Conservation (phyloP, 805 yeast species). For the Kluyveromyces aestuarii region DNA sequence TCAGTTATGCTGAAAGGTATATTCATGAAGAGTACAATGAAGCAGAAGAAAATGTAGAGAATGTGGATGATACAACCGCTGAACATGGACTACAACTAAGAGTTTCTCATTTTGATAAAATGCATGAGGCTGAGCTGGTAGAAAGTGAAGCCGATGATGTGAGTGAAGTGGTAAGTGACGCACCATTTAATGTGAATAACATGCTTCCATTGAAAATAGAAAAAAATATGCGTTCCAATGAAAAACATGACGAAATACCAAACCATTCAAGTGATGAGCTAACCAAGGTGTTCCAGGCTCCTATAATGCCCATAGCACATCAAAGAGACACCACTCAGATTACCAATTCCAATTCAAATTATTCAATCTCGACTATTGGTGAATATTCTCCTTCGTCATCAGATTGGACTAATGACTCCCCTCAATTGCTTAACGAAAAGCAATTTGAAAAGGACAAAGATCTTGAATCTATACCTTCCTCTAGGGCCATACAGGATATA, state of each 20-base stretch:
- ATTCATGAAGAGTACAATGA: conserved; percentile 16
- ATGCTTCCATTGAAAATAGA: conserved; percentile 21
- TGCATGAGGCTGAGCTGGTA: conserved; percentile 30
- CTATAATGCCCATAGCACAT: conserved; percentile 20
- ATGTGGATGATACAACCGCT: conserved; percentile 8
- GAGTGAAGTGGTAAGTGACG: conserved; percentile 27
- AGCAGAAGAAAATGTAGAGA: conserved; percentile 19
- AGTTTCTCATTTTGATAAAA: conserved; percentile 21
- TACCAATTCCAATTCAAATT: conserved; percentile 26
- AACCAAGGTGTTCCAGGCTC: conserved; percentile 21
- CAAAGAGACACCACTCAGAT: conserved; percentile 12
- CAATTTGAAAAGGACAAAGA: conserved; percentile 10
- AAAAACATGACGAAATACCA: conserved; percentile 6
- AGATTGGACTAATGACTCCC: conserved; percentile 34
- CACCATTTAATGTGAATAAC: conserved; percentile 24
- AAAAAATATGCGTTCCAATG: conserved; percentile 10
- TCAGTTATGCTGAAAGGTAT: conserved; percentile 26
- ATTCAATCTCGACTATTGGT: conserved; percentile 34
- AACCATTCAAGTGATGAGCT: conserved; percentile 14
- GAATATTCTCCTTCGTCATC: conserved; percentile 40
- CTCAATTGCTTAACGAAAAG: conserved; percentile 15
- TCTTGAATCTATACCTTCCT: conserved; percentile 28
- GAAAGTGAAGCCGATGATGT: conserved; percentile 19
- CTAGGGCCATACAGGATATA: conserved; percentile 34
- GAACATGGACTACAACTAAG: not conserved